Conservation (phyloP, 2,329 filamentous ascomycete species). For the Hypomyces rosellus region DNA sequence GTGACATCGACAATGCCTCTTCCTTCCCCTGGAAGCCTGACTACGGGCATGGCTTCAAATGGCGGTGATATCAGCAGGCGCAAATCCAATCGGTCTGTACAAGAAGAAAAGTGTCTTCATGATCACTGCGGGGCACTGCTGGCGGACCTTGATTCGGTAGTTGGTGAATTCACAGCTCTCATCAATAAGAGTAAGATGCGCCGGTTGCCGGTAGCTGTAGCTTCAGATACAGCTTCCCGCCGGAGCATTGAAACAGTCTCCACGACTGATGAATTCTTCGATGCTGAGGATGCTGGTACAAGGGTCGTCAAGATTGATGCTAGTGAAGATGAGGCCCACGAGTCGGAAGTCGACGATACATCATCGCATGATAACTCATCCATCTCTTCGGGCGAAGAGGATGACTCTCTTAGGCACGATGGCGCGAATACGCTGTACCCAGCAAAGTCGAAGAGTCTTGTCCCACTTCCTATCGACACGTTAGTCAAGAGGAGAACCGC, state of each 20-base stretch:
- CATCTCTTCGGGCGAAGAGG: constrained; percentile 52
- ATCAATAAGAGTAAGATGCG: constrained; percentile 74
- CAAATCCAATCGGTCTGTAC: constrained; percentile 31
- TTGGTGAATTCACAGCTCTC: constrained; percentile 73
- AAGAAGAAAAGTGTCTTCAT: constrained; percentile 62
- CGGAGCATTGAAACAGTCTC: constrained; percentile 74
- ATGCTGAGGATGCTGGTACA: constrained; percentile 63
- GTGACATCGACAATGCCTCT: constrained; percentile 36
- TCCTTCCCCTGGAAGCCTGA: constrained; percentile 33
- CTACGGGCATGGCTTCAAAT: constrained; percentile 25
- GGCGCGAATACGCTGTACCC: constrained; percentile 64
- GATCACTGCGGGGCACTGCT: constrained; percentile 81
- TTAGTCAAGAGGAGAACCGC: constrained; percentile 60
- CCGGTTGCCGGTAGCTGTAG: constrained; percentile 50
- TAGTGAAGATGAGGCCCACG: constrained; percentile 60
- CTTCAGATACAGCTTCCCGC: constrained; percentile 39
- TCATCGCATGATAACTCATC: constrained; percentile 51
- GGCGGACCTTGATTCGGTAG: constrained; percentile 74
- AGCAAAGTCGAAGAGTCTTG: constrained; percentile 64
- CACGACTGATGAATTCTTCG: constrained; percentile 87
- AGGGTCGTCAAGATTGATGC: constrained; percentile 68
- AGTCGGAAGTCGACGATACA: constrained; percentile 50
- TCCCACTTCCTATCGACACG: constrained; percentile 67
- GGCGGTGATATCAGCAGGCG: constrained; percentile 23
- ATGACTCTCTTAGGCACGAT: constrained; percentile 52